These are phyloP conservation scores for Yueomyces sinensis DNA, from an alignment of 805 yeast species.

Conservation along the genomic window DNA sequence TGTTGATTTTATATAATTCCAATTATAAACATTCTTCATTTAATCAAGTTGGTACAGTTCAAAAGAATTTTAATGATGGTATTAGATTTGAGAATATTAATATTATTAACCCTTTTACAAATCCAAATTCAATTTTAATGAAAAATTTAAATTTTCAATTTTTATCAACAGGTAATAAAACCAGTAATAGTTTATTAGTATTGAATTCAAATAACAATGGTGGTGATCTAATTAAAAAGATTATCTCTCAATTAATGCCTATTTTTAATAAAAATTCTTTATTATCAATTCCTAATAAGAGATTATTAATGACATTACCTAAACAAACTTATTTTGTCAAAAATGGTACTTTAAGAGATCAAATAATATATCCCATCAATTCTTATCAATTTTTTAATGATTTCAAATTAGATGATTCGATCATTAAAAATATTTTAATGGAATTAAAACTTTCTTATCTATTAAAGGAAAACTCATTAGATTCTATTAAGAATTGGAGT, in stretches of 20 bases:
- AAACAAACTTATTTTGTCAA: conserved; percentile 75
- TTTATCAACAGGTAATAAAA: background rate
- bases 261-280: conserved; percentile 57
- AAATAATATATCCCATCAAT: conserved; percentile 75
- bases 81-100: conserved; percentile 73
- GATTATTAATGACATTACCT: conserved; percentile 66
- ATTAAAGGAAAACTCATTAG: conserved; percentile 43
- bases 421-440: conserved; percentile 49
- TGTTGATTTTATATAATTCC: conserved; percentile 44
- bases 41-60: conserved; percentile 49
- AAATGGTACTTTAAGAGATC: conserved; percentile 76
- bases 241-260: conserved; percentile 88
- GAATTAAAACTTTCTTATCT: conserved; percentile 76
- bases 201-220: conserved; percentile 87
- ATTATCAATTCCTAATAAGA: conserved; percentile 60
- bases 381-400: conserved; percentile 67
- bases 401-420: conserved; percentile 56
- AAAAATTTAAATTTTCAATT: conserved; percentile 47
- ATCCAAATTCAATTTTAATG: conserved; percentile 48
- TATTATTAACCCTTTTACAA: conserved; percentile 57
- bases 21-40: conserved; percentile 9
- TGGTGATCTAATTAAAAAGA: conserved; percentile 72
- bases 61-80: conserved; percentile 64
- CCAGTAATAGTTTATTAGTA: conserved; percentile 44
- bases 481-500: conserved; percentile 57